Base-by-base conservation (phyloP, 495 filamentous ascomycete genomes). In the Neurospora hispaniola region DNA sequence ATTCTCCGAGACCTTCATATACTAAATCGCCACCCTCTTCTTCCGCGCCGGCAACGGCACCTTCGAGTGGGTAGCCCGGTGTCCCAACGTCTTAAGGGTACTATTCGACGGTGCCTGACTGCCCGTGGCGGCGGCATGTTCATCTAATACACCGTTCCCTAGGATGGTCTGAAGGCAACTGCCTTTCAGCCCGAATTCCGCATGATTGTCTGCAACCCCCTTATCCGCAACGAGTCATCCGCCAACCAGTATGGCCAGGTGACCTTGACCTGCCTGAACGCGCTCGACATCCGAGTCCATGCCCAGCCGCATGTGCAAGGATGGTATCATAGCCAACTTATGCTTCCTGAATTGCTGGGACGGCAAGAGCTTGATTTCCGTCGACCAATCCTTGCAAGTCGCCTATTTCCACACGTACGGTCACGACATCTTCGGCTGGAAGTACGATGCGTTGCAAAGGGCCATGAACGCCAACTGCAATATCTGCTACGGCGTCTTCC, bases 171-270 rank as follows among this genome's bases (percentile, higher is more conserved):
- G 38, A 81, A 77, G n/a, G 81, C 84, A 70, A 86, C 84, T 0
- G 84, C 83, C 54, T 86, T 86, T 73, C 73, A 77, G 42, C 79
- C 83, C 40, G 90, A 88, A 38, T 91, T 93, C 79, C 92, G 91
- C 73, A 94, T 95, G 90, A 75, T 94, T 18, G 86, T 89, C 54
- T 93, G 93, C 44, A 83, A 91, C 76, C 84, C 0, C 80, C n/a
- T 75, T 71, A 79, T 75, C n/a, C 78, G 82, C 70, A 80, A 76
- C 48, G 48, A 31, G 23, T 16, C 48, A 12, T 23, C 48, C 48
- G 81, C 82, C 1, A 69, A 76, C 38, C 76, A 77, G 43, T 83
- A 74, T 74, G 79, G 81, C 9, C 81, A 83, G 62, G 74, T 83
- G 39, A 84, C 81, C 12, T 84, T 82, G 73, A 81, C 80, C 9